Base-by-base conservation (phyloP, 1,284 basidiomycete genomes). In the Exsudoporus floridanus region DNA sequence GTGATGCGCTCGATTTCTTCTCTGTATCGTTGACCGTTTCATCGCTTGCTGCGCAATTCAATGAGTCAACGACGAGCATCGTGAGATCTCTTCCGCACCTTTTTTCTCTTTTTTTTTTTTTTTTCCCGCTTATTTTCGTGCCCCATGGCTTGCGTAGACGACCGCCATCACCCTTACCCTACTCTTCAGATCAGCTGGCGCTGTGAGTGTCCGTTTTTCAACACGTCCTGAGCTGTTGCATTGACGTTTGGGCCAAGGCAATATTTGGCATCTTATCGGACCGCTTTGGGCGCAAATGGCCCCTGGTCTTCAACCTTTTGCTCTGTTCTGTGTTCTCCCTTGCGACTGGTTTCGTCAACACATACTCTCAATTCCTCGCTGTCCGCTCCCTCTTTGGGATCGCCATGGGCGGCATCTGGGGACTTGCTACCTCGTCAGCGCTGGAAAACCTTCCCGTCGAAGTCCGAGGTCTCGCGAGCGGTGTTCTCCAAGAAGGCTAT, bases 281-380 rank as follows among this genome's bases (percentile, higher is more conserved):
- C 69, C 81, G 94, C 9, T 96, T 81, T 68, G 95, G 95, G 3
- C 83, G 95, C 40, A 95, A 94, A 75, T 98, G 92, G 91, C 93
- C 94, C 1, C 76, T 98, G 4, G 84, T 94, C 37, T 61, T 67
- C 63, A 97, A 97, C 69, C 73, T 93, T 45, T 46, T 90, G 16
- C 63, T 94, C 42, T 82, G 92, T 57, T 76, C 80, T n/a, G 71
- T 81, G 10, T 82, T 97, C 53, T 87, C 94, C 60, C 82, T 98
- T 16, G 90, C 85, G 0, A 84, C 81, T 7, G 83, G 86, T 38
- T 91, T 90, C 66, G 83, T 84, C n/a, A 73, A 83, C 14, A 88
- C 82, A 0, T 91, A 78, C 71, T 21, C 54, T 0, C 77, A 86
- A 58, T 91, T 91, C 75, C 80, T 91, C 39, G 88, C 77, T 18